Percentiles rank a stretch among this genome's conserved stretches.
phyloP scores from a whole-genome alignment of 306 rosid genomes.

The Hippophae tibetana region DNA sequence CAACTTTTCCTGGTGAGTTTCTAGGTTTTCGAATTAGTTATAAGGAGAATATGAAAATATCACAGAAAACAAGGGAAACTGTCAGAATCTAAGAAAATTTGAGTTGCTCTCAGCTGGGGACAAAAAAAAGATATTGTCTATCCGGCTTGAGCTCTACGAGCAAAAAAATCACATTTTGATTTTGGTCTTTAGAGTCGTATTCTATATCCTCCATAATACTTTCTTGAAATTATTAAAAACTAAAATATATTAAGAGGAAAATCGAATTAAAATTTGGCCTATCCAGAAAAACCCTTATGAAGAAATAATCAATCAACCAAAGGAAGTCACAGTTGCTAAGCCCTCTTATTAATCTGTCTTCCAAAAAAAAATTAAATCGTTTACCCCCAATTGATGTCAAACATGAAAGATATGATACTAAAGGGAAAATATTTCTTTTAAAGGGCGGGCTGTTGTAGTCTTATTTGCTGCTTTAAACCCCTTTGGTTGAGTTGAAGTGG shows the following conservation, averaged over 20 bases:
- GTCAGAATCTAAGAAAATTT: too few relatives aligned
- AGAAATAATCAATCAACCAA: background rate
- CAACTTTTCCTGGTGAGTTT: slow-evolving; percentile 12
- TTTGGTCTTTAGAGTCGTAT: background rate
- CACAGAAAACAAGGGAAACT: too few relatives aligned
- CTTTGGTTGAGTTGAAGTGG: background rate
- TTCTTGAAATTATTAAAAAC: background rate
- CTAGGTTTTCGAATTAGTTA: background rate
- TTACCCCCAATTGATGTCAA: background rate
- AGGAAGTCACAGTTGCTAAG: background rate
- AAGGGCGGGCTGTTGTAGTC: background rate
- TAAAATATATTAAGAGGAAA: background rate
- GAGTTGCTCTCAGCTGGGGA: too few relatives aligned
- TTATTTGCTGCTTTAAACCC: background rate
- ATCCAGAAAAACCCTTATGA: background rate
- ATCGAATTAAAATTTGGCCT: background rate
- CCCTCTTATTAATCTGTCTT: background rate
- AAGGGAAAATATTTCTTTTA: background rate
- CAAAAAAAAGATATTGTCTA: too few relatives aligned
- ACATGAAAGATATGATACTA: background rate
- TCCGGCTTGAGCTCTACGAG: too few relatives aligned
- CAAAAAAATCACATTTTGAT: too few relatives aligned
- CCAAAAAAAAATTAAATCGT: background rate
- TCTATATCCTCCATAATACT: background rate
- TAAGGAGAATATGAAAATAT: background rate